phyloP scores from a whole-genome alignment of 805 yeast species.

The Lipomyces kockii region DNA sequence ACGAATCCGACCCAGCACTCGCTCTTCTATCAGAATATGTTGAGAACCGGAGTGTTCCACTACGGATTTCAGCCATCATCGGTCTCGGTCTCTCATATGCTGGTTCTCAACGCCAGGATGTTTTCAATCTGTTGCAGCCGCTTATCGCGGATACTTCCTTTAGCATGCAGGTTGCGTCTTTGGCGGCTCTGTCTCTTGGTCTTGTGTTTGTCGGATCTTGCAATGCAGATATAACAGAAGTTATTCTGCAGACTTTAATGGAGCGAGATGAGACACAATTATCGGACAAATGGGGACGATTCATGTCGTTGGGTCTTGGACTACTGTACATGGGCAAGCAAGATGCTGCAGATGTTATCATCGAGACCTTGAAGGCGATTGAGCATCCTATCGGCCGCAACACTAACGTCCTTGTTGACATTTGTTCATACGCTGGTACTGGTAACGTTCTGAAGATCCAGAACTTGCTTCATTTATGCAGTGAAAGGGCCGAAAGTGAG shows the following conservation, averaged over 20 bases:
- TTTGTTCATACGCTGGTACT: slow-evolving; percentile 96
- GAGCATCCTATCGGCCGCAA: slow-evolving; percentile 93
- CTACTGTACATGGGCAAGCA: slow-evolving; percentile 90
- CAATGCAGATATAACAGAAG: slow-evolving; percentile 91
- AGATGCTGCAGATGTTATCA: slow-evolving; percentile 83
- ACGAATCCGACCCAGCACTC: slow-evolving; percentile 91
- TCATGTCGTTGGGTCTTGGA: slow-evolving; percentile 90
- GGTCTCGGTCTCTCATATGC: slow-evolving; percentile 96
- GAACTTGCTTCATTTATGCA: slow-evolving; percentile 81
- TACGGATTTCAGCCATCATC: slow-evolving; percentile 80
- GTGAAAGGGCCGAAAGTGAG: slow-evolving; percentile 40
- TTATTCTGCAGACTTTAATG: slow-evolving; percentile 84
- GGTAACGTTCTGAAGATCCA: slow-evolving; percentile 97
- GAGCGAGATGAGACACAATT: slow-evolving; percentile 82
- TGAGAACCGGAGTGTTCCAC: slow-evolving; percentile 61
- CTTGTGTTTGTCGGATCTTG: slow-evolving; percentile 95
- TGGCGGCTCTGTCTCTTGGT: slow-evolving; percentile 91
- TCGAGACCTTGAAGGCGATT: slow-evolving; percentile 91
- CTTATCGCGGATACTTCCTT: slow-evolving; percentile 75
- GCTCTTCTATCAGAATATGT: slow-evolving; percentile 82
- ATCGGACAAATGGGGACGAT: slow-evolving; percentile 83
- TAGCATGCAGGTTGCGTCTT: slow-evolving; percentile 76
- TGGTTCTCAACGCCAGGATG: slow-evolving; percentile 87
- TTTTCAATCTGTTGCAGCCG: slow-evolving; percentile 76
- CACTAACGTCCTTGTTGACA: slow-evolving; percentile 83